phyloP scores from a whole-genome alignment of 495 filamentous ascomycete genomes.

The Parmelia sp. region DNA sequence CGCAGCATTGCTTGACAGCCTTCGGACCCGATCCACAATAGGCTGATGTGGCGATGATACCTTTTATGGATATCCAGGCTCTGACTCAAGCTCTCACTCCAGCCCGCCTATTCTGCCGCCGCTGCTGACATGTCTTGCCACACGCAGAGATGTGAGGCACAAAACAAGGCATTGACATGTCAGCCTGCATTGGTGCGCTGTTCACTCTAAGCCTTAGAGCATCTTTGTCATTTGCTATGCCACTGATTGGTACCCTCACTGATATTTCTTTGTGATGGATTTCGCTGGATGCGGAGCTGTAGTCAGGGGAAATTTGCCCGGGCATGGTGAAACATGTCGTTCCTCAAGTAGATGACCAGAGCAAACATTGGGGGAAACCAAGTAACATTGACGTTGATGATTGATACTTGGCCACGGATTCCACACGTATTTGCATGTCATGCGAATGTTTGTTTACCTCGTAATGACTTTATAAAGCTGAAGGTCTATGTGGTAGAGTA shows the following conservation, averaged over 20 bases:
- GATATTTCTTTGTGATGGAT: neutral
- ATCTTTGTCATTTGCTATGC: neutral
- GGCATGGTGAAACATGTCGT: conserved; percentile 10
- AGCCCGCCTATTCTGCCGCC: neutral
- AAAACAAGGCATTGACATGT: neutral
- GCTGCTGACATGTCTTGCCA: neutral
- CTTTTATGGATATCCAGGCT: neutral
- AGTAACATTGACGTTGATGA: neutral
- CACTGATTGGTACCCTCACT: neutral
- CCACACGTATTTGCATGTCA: neutral
- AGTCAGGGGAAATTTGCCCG: conserved; percentile 3
- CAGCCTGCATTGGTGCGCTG: neutral
- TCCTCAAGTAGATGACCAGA: neutral
- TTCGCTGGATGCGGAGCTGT: neutral
- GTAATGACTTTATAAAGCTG: neutral
- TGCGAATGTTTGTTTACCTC: conserved; percentile 8
- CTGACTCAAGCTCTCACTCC: neutral
- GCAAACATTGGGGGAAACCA: neutral
- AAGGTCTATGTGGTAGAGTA: neutral
- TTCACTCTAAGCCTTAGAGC: neutral
- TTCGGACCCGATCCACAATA: neutral
- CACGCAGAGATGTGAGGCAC: neutral
- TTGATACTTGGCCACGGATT: neutral
- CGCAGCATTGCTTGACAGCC: neutral
- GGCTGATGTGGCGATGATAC: neutral